Base-by-base conservation (phyloP, 2,329 filamentous ascomycete genomes). In the Sphaceloma murrayae region DNA sequence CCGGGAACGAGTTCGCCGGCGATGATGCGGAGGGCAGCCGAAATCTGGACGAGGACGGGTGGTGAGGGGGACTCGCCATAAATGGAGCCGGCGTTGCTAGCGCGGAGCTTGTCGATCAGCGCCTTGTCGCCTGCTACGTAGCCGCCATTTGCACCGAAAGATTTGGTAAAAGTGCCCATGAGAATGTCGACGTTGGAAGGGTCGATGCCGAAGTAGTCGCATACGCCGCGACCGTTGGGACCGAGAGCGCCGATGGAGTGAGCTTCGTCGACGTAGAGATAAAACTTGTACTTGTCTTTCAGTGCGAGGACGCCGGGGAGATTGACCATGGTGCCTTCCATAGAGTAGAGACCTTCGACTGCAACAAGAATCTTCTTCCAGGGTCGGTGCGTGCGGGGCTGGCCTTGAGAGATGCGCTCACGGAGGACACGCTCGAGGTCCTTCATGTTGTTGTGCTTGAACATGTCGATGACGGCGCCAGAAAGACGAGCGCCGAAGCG, bases 281-380 rank as follows among this genome's bases (percentile, higher is more conserved):
- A 77, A 68, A 94, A 98, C 70, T 94, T 96, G 78, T 98, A 98
- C 65, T 85, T 87, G 62, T 81, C 81, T 76, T 94, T 95, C 52
- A 98, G 73, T 40, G 73, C 75, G 47, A 98, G 67, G 40, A 98
- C 71, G 49, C 85, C 85, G 1, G 91, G 91, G n/a, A 98, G 75
- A 62, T 98, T 91, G 65, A 85, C 91, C 85, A 98, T 94, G 53
- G 88, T 95, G 38, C 91, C 91, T 68, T 98, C 91, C 91, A 98
- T 98, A 1, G 89, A 96, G 72, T 98, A 98, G 14, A 98, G 75
- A 54, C 91, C 91, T 63, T 98, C 91, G 27, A 98, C 85, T 27
- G 89, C 88, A 33, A 98, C 85, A 42, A 98, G 65, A 49, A 98
- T 96, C 77, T 96, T 98, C 74, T 94, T 95, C 91, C 91, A 98